Base-by-base conservation (phyloP, 108 stramenopile genomes). In the Nitzschia sp. region DNA sequence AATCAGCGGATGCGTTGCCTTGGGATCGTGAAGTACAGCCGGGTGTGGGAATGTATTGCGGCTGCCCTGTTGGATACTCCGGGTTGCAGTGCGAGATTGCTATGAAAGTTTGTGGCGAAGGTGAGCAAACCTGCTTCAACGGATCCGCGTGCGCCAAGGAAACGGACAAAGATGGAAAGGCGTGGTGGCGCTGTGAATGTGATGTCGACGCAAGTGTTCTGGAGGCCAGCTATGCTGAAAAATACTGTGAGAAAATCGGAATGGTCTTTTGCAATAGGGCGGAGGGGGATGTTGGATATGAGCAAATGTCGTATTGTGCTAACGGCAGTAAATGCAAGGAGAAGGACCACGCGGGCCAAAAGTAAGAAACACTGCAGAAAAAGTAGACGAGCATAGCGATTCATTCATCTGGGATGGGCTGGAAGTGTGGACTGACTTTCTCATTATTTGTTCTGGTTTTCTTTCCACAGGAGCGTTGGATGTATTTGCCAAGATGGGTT, bases 41-140 rank as follows among this genome's bases (percentile, higher is more conserved):
- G 2, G 41, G 72, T 66, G n/a, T 41, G 0, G 80, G 82, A 41
- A 84, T 84, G 83, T 79, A 86, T 56, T 86, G 85, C n/a, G 69
- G 68, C 17, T 86, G 85, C 45, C 82, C 82, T 31, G 34, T 19
- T 16, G 82, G 82, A 3, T 86, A 62, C 58, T 80, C 83, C 1
- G 85, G 85, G 38, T 54, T 86, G 45, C 78, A 82, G 46, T 86
- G 85, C 52, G 85, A 86, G 54, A 72, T 80, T 45, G 64, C 78
- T 15, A 53, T 80, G 41, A 72, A 58, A 30, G 70, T 77, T 25
- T 86, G 85, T 26, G 59, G 28, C 0, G 67, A 45, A 8, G 73
- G 80, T 17, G 63, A 53, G 2, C 69, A 75, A 26, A 79, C 63
- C 30, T 86, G 85, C 56, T 68, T 77, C 54, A 84, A 86, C 55